Conservation (phyloP, 208 protist genomes). For the Naegleria fowleri region DNA sequence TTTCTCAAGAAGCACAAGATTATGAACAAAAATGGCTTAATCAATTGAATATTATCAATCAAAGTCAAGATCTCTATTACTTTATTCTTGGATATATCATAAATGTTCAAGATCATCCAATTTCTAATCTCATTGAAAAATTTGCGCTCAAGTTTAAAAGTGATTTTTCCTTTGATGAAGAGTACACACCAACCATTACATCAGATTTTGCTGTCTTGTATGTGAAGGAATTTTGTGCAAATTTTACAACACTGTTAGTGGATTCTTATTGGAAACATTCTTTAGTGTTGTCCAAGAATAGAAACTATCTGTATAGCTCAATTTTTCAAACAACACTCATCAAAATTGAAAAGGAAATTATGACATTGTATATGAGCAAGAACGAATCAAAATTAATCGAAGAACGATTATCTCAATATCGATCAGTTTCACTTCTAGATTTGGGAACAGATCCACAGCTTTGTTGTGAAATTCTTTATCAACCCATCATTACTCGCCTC, state of each 20-base stretch:
- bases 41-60: background rate
- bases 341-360: background rate
- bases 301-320: background rate
- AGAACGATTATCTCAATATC: background rate
- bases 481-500: background rate
- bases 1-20: background rate
- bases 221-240: background rate
- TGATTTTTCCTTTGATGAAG: background rate
- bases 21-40: background rate
- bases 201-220: background rate
- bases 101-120: background rate
- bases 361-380: background rate
- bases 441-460: background rate
- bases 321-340: background rate
- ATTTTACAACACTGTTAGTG: background rate
- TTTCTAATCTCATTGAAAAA: background rate
- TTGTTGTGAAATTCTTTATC: background rate
- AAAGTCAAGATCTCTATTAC: background rate
- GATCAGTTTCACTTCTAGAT: background rate
- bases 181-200: background rate
- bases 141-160: background rate
- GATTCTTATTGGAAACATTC: background rate
- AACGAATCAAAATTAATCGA: background rate
- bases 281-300: background rate
- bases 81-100: background rate